These are phyloP conservation scores for Articulospora tetracladia DNA, from an alignment of 495 filamentous ascomycete species.

Conservation along the genomic window DNA sequence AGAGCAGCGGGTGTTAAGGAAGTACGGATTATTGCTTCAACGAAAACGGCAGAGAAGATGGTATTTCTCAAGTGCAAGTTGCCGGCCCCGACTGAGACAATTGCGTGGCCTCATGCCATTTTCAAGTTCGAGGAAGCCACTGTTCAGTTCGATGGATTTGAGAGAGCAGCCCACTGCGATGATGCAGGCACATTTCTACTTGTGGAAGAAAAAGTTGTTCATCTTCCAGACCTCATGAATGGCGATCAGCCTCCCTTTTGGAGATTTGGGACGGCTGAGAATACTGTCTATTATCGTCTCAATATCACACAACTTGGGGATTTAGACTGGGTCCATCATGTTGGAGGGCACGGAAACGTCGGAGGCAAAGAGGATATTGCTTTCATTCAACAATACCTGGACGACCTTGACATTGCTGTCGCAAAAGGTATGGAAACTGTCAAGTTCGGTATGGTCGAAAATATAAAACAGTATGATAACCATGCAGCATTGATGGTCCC, in stretches of 20 bases:
- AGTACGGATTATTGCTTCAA: background rate
- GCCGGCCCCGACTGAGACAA: background rate
- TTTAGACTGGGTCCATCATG: background rate
- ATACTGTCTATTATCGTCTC: background rate
- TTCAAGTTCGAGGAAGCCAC: background rate
- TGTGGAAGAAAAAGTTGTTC: constrained; percentile 1
- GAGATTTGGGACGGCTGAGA: background rate
- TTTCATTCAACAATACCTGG: background rate
- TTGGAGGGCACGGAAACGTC: background rate
- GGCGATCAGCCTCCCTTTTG: background rate
- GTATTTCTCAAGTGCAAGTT: background rate
- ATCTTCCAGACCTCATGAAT: background rate
- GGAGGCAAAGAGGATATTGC: background rate
- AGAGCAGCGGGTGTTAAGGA: background rate
- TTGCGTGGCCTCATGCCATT: background rate
- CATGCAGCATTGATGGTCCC: background rate
- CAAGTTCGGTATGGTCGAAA: background rate
- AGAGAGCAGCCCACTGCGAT: background rate
- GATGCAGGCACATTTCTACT: background rate
- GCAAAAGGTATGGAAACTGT: background rate
- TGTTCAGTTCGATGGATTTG: background rate
- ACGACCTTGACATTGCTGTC: background rate
- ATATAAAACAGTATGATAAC: background rate
- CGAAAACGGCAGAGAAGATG: background rate
- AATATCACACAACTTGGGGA: background rate